Conservation (phyloP, 1,284 basidiomycete genomes). For the Vanrija pseudolonga region DNA sequence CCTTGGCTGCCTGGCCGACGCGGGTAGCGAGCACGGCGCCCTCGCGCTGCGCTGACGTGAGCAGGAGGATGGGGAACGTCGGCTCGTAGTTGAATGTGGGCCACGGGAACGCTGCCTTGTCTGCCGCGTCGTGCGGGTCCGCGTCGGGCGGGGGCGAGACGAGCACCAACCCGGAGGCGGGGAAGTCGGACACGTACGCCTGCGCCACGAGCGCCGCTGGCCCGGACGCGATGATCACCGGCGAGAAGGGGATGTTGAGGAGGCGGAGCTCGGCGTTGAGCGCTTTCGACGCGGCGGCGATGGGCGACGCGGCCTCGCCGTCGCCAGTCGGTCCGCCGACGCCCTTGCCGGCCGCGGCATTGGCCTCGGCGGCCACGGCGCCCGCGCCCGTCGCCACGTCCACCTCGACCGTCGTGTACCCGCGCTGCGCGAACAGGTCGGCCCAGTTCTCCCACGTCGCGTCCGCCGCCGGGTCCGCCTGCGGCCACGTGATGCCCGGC, state of each 20-base stretch:
- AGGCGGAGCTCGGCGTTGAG: constrained; percentile 43
- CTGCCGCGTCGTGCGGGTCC: constrained; percentile 26
- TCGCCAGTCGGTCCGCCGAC: too few species aligned
- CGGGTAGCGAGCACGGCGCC: constrained; percentile 8
- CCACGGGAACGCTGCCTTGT: constrained; percentile 18
- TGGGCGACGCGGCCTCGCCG: constrained; percentile 14
- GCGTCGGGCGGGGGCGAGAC: constrained; percentile 55
- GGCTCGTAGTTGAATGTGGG: constrained; percentile 63
- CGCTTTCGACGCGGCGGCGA: constrained; percentile 32
- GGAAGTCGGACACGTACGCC: constrained; percentile 63
- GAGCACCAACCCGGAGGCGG: constrained; percentile 60
- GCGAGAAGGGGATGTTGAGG: constrained; percentile 60
- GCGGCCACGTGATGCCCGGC: constrained; percentile 15
- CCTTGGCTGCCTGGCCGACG: constrained; percentile 19
- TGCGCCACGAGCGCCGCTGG: constrained; percentile 58
- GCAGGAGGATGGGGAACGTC: constrained; percentile 60
- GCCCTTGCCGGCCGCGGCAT: too few species aligned
- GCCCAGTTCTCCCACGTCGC: constrained; percentile 44
- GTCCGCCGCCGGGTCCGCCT: neutral
- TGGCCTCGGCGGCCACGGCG: neutral
- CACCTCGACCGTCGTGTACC: constrained; percentile 60
- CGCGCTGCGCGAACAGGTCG: constrained; percentile 57
- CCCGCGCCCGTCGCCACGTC: constrained; percentile 50
- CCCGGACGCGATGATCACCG: constrained; percentile 59
- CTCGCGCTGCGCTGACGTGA: constrained; percentile 29